phyloP scores from a whole-genome alignment of 306 rosid genomes.

The Trifolium dubium region DNA sequence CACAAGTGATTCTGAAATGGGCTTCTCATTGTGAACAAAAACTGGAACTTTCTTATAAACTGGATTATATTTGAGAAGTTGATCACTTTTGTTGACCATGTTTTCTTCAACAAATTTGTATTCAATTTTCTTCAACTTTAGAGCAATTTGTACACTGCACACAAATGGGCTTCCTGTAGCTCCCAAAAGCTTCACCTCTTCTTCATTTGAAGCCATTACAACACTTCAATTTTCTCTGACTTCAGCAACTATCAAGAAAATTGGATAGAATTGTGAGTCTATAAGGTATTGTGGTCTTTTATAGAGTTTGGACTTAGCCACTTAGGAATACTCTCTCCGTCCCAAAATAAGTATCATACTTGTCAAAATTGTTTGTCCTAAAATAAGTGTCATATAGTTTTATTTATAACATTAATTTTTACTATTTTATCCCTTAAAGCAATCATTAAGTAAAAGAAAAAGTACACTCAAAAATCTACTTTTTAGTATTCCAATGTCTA shows the following conservation, averaged over 20 bases:
- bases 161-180: constrained; percentile 51
- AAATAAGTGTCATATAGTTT: no score
- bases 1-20: neutral
- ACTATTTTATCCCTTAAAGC: no score
- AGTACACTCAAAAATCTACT: no score
- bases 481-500: no score
- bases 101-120: constrained; percentile 52
- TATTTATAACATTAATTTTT: no score
- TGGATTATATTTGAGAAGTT: constrained; percentile 63
- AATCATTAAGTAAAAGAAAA: no score
- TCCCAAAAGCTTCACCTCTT: constrained; percentile 52
- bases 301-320: neutral
- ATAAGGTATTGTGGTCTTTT: neutral
- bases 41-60: constrained; percentile 61
- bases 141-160: constrained; percentile 52
- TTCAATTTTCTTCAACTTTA: constrained; percentile 59
- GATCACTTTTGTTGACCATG: constrained; percentile 48
- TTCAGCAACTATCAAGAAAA: no score
- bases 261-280: no score
- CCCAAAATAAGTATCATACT: no score
- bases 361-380: no score
- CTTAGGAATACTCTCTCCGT: no score
- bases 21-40: constrained; percentile 5
- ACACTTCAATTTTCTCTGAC: neutral
- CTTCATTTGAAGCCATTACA: constrained; percentile 35